phyloP scores from a whole-genome alignment of 768 basidiomycete species.

The Trametes villosa region DNA sequence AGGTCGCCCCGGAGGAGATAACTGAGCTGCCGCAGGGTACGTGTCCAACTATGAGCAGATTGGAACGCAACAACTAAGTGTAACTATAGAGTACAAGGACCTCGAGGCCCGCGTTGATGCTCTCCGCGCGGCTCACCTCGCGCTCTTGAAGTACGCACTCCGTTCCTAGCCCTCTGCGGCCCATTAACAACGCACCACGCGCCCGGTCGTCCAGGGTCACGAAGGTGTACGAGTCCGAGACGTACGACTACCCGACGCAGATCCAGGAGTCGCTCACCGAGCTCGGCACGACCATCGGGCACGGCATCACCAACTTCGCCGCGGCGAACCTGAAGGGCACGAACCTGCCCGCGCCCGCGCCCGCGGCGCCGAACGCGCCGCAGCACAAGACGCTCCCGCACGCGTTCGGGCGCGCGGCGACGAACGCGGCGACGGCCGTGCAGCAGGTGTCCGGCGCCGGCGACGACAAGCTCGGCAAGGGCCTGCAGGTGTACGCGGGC shows the following conservation, averaged over 20 bases:
- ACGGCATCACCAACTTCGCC: slow-evolving; percentile 81
- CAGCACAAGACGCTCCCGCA: slow-evolving; percentile 98
- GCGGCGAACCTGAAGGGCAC: slow-evolving; percentile 89
- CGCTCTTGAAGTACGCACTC: slow-evolving; percentile 73
- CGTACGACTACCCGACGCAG: slow-evolving; percentile 89
- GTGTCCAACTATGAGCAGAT: too few relatives aligned
- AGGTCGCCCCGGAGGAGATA: slow-evolving; percentile 89
- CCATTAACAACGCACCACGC: background rate
- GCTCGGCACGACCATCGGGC: slow-evolving; percentile 69
- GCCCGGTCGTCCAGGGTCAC: slow-evolving; percentile 63
- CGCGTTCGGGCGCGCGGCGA: slow-evolving; percentile 84
- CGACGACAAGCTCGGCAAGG: slow-evolving; percentile 73
- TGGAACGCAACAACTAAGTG: too few relatives aligned
- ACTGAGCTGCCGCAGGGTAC: slow-evolving; percentile 90
- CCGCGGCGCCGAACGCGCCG: slow-evolving; percentile 48
- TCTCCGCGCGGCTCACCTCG: slow-evolving; percentile 74
- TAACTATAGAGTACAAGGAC: slow-evolving; percentile 84
- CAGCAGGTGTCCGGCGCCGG: slow-evolving; percentile 48
- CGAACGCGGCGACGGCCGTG: slow-evolving; percentile 55
- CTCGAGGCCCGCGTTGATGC: slow-evolving; percentile 95
- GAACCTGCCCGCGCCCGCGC: slow-evolving; percentile 76
- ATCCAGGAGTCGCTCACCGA: slow-evolving; percentile 83
- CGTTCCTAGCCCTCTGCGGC: background rate
- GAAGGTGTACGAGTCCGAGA: slow-evolving; percentile 85
- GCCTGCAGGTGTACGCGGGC: slow-evolving; percentile 75